Percentiles rank a stretch among this genome's conserved stretches.
Evolutionary conservation across 2,329 filamentous ascomycete genomes (phyloP).

Genomic region (Periconia digitata): DNA sequence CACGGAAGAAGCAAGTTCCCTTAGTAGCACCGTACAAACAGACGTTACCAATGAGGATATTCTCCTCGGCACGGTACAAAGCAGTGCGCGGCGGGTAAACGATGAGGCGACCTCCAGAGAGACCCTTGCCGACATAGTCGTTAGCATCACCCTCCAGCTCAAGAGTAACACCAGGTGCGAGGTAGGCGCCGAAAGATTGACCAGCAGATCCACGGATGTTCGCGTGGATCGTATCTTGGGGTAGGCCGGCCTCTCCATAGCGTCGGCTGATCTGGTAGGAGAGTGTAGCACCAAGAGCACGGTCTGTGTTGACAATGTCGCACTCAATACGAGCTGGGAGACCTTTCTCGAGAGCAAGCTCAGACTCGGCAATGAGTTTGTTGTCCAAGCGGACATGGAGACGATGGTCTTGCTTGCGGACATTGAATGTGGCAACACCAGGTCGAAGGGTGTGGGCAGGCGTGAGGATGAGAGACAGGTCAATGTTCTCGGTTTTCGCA

Average conservation of each 20-base stretch:
- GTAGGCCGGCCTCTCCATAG: conserved; percentile 85
- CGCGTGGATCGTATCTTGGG: conserved; percentile 90
- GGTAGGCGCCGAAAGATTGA: conserved; percentile 93
- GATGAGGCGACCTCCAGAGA: conserved; percentile 90
- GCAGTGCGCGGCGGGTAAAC: conserved; percentile 89
- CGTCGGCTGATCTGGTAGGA: conserved; percentile 95
- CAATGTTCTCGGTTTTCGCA: conserved; percentile 88
- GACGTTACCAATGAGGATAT: conserved; percentile 89
- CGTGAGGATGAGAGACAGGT: conserved; percentile 87
- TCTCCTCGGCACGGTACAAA: conserved; percentile 95
- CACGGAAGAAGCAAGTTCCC: conserved; percentile 94
- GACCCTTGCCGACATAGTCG: conserved; percentile 94
- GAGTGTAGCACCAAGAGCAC: conserved; percentile 87
- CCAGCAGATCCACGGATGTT: conserved; percentile 96
- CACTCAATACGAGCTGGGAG: conserved; percentile 91
- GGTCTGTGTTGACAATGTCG: conserved; percentile 95
- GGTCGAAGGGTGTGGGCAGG: conserved; percentile 95
- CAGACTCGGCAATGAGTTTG: conserved; percentile 94
- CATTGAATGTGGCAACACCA: conserved; percentile 94
- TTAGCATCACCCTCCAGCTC: conserved; percentile 96
- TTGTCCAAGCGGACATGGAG: conserved; percentile 93
- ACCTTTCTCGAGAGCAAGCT: conserved; percentile 91
- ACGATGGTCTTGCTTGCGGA: conserved; percentile 94
- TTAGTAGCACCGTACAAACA: conserved; percentile 92
- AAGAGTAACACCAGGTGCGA: conserved; percentile 89